Conservation (phyloP, 202 grass and related monocot species). For the Brachypodium distachyon region DNA sequence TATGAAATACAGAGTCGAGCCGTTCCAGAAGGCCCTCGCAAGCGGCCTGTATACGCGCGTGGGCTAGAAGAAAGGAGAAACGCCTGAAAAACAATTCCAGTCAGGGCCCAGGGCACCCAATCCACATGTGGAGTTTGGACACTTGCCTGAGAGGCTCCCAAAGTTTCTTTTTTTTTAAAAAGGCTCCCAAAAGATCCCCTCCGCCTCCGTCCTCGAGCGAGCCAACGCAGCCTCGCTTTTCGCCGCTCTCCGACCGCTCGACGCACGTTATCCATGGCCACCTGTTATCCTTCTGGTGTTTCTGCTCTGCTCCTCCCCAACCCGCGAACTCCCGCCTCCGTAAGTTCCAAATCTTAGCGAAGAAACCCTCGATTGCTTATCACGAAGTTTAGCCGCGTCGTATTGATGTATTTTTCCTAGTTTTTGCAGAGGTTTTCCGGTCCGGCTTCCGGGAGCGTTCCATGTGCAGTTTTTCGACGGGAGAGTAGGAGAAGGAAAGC, state of each 20-base stretch:
- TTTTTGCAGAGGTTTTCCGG: background rate
- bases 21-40: no score
- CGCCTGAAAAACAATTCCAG: no score
- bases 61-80: no score
- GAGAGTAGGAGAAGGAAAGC: background rate
- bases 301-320: background rate
- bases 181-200: background rate
- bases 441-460: background rate
- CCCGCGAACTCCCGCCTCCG: background rate
- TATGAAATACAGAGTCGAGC: no score
- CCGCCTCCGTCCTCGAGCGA: background rate
- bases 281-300: background rate
- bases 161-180: no score
- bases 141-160: no score
- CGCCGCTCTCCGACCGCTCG: background rate
- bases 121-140: background rate
- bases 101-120: background rate
- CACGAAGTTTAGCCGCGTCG: background rate
- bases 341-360: background rate
- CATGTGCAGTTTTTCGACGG: background rate
- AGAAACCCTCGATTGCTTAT: background rate
- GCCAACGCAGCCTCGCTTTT: conserved; percentile 2
- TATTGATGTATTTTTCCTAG: background rate
- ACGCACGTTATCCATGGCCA: conserved; percentile 31
- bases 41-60: no score